Evolutionary conservation across 169 alveolate species (phyloP), one percentile per base, ranked within the genome.

Genomic region (Plasmodium gallinaceum): DNA sequence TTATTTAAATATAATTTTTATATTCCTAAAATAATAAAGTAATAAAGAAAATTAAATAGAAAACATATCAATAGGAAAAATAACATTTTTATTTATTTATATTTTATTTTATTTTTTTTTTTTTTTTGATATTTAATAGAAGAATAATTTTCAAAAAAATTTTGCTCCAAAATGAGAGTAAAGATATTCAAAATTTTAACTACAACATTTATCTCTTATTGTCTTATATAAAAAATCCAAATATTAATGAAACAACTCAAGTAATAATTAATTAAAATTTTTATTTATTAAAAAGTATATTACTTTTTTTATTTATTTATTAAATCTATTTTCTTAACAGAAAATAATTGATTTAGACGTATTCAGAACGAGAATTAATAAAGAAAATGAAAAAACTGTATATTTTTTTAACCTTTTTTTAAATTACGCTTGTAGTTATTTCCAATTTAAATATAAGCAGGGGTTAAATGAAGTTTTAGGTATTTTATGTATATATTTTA

Each of bases 391-490:
- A 71, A 70, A 69, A 71, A 68, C 80, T 18, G 68, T 80, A 26
- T 80, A 68, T 61, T 80, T 80, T 62, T 80, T 80, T 80, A 80
- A 80, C 61, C 58, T 80, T 37, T 88, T 93, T 61, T 86, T 93
- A 76, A 93, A 93, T 5, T 87, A 62, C 65, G 93, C 92, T 69
- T 93, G 96, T 88, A 90, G 87, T 48, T 39, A 88, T 16, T 86
- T 71, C 18, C 90, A 70, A 37, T 48, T 93, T 51, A 87, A 88
- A 78, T 93, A 93, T 88, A 93, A 93, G 48, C 96, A 93, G 66
- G 96, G 96, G 74, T 91, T 93, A 69, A 93, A 93, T 70, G 96
- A 93, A 48, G 88, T 93, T 64, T 65, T 93, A 39, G 96, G 96
- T 93, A 65, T 39, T 20, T 65, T 10, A 48, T 37, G 8, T 52